Base-by-base conservation (phyloP, 2,329 filamentous ascomycete species). In the Xylaria sp. region DNA sequence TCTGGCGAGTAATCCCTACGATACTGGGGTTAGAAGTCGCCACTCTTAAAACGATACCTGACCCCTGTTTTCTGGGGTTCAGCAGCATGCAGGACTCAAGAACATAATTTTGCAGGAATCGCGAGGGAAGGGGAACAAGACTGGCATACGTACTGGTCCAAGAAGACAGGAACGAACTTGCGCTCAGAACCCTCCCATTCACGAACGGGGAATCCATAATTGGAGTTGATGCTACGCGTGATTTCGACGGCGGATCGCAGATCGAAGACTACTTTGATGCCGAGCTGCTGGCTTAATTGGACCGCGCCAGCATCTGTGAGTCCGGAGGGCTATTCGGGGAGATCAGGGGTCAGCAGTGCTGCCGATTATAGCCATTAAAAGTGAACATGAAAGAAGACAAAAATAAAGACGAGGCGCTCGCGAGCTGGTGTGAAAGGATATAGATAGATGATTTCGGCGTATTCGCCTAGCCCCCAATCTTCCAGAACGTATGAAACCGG, bases 81-180 rank as follows among this genome's bases (percentile, higher is more conserved):
- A 16, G 16, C n/a, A 48, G 37, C 37, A 42, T 13, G 37, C 37
- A 42, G 37, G 13, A 42, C 37, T 42, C 13, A 42, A 42, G 37
- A 42, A 4, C 13, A 42, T 10, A 3, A 42, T 42, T 16, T 46
- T 46, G 42, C 13, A 11, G 42, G 42, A 46, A 46, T n/a, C 42
- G n/a, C 11, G 42, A 13, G 37, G 13, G 37, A 4, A 13, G 11
- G 7, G 6, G 3, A 35, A 16, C 49, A 13, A 30, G 2, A 35
- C 18, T 39, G 16, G 8, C 18, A 30, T 23, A 49, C 47, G 47
- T 51, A 51, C 49, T 74, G 68, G 37, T 83, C 79, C n/a, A 72
- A 70, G 66, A 88, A 89, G 0, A 89, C 84, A 1, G 86, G 83
- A 0, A 77, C 77, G 73, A 85, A 86, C 5, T 80, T 72, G 35